Percentiles rank a stretch among this genome's conserved stretches.
Conservation (phyloP, 441 rosid species). For the Cnidoscolus chayamansa region DNA sequence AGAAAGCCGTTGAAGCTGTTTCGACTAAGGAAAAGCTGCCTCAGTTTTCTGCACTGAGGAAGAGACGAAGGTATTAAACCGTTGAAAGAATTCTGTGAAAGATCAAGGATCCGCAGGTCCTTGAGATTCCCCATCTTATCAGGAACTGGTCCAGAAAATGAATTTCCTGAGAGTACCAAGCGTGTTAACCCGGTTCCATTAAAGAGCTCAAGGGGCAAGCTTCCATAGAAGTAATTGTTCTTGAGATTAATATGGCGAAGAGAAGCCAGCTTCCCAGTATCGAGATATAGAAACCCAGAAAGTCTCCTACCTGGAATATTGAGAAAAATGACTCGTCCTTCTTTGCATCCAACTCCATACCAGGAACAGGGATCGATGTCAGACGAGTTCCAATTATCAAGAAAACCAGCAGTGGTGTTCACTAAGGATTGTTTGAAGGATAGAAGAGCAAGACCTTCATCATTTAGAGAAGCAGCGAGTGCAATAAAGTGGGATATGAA, state of each 20-base stretch:
- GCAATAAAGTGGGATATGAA: conserved; percentile 23
- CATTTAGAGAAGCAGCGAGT: conserved; percentile 46
- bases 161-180: conserved; percentile 73
- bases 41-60: conserved; percentile 64
- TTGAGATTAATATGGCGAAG: conserved; percentile 73
- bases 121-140: conserved; percentile 55
- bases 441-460: conserved; percentile 64
- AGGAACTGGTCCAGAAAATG: conserved; percentile 66
- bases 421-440: conserved; percentile 44
- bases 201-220: conserved; percentile 64
- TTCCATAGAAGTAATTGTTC: conserved; percentile 55
- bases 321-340: conserved; percentile 55
- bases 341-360: conserved; percentile 75
- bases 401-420: conserved; percentile 22
- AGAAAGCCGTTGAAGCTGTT: conserved; percentile 63
- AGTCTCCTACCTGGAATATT: conserved; percentile 64
- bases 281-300: conserved; percentile 57
- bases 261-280: conserved; percentile 53
- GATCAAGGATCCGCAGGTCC: conserved; percentile 66
- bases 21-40: conserved; percentile 53
- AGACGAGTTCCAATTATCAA: conserved; percentile 49
- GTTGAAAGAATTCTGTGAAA: conserved; percentile 66
- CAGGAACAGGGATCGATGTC: conserved; percentile 68
- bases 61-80: conserved; percentile 63
- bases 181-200: conserved; percentile 59